These are phyloP conservation scores for Tuctoria greenei DNA, from an alignment of 176 grass and related monocot species.

Conservation along the genomic window DNA sequence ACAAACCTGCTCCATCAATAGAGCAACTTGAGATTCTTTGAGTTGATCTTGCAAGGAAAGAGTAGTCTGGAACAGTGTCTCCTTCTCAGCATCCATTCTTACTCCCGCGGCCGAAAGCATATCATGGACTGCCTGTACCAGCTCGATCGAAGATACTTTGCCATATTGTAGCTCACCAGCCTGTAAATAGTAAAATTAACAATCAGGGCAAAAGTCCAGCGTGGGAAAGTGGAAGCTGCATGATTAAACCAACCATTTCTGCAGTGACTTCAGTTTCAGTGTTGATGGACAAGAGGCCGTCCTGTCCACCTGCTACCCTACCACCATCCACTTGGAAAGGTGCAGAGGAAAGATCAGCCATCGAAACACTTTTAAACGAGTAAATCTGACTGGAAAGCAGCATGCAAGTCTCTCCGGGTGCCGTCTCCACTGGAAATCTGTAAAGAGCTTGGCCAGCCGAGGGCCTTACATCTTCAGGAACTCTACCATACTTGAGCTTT, in stretches of 20 bases:
- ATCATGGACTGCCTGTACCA: slow-evolving; percentile 91
- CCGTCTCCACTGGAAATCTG: slow-evolving; percentile 75
- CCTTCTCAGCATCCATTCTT: slow-evolving; percentile 87
- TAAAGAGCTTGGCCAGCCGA: slow-evolving; percentile 86
- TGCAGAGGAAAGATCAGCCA: slow-evolving; percentile 52
- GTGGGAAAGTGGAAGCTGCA: slow-evolving; percentile 22
- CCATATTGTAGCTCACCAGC: slow-evolving; percentile 58
- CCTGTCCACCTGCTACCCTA: slow-evolving; percentile 33
- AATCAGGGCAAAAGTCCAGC: not conserved
- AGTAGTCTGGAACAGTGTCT: slow-evolving; percentile 73
- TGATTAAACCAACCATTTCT: slow-evolving; percentile 52
- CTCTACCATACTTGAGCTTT: slow-evolving; percentile 86
- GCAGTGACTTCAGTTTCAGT: slow-evolving; percentile 33
- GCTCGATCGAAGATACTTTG: slow-evolving; percentile 71
- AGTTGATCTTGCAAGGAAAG: slow-evolving; percentile 87
- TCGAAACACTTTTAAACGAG: slow-evolving; percentile 87
- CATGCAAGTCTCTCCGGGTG: slow-evolving; percentile 60
- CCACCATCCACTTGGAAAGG: slow-evolving; percentile 46
- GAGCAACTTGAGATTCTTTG: slow-evolving; percentile 94
- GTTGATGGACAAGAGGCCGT: slow-evolving; percentile 41
- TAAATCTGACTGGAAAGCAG: slow-evolving; percentile 86
- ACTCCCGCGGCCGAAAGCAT: slow-evolving; percentile 88
- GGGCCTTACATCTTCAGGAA: slow-evolving; percentile 92
- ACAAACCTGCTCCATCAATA: slow-evolving; percentile 91
- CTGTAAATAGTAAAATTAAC: slow-evolving; percentile 37